Percentiles rank a stretch among this genome's conserved stretches.
phyloP scores from a whole-genome alignment of 2,329 filamentous ascomycete genomes.

The Penicillium sp. region DNA sequence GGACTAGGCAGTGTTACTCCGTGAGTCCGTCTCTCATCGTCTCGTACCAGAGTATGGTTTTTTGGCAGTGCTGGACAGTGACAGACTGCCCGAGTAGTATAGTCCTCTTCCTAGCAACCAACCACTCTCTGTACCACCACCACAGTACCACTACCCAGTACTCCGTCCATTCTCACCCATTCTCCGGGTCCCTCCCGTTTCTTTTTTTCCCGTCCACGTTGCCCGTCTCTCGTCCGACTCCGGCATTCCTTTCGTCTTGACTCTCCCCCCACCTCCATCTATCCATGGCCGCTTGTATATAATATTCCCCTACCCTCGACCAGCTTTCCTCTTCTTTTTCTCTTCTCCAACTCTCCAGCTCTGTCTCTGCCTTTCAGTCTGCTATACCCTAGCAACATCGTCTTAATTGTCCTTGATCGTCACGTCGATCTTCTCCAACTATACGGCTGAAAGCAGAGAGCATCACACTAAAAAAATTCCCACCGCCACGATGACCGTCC shows the following conservation, averaged over 20 bases:
- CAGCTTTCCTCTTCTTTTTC: conserved; percentile 17
- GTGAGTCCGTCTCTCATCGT: too few species aligned
- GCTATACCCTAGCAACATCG: conserved; percentile 10
- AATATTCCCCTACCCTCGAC: conserved; percentile 17
- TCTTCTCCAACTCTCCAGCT: conserved; percentile 7
- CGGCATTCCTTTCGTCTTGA: conserved; percentile 23
- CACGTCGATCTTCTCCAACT: background rate
- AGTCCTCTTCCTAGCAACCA: too few species aligned
- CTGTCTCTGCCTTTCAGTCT: conserved; percentile 13
- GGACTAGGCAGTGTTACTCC: too few species aligned
- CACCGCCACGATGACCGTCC: conserved; percentile 62
- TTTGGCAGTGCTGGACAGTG: too few species aligned
- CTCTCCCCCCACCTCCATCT: conserved; percentile 30
- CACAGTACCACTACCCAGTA: background rate
- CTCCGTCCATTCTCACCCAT: conserved; percentile 4
- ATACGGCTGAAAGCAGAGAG: conserved; percentile 6
- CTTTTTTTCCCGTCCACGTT: conserved; percentile 16
- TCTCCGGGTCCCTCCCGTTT: conserved; percentile 3
- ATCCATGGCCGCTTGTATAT: conserved; percentile 30
- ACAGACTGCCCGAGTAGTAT: too few species aligned
- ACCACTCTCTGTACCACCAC: too few species aligned
- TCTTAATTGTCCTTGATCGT: conserved; percentile 3
- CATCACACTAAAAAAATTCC: background rate
- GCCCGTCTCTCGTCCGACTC: conserved; percentile 35
- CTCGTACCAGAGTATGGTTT: too few species aligned